These are phyloP conservation scores for Teratosphaeria gauchensis DNA, from an alignment of 2,329 filamentous ascomycete genomes.

Conservation along the genomic window DNA sequence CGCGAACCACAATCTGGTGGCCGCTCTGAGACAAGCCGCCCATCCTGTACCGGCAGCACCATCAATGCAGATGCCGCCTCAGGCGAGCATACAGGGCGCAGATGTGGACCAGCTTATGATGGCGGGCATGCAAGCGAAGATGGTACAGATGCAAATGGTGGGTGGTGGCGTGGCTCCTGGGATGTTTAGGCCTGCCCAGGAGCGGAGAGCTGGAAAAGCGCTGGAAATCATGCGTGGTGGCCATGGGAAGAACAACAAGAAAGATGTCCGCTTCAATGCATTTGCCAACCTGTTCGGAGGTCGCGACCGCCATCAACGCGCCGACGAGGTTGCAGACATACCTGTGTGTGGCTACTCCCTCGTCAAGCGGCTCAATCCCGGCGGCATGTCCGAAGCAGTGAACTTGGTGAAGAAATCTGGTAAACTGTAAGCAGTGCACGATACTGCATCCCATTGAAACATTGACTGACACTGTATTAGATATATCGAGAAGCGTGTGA, in stretches of 20 bases:
- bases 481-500: constrained; percentile 9
- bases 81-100: background rate
- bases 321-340: background rate
- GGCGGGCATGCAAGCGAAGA: background rate
- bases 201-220: background rate
- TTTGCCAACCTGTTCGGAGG: background rate
- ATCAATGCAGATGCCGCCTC: background rate
- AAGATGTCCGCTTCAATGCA: background rate
- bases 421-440: constrained; percentile 1
- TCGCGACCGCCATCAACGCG: background rate
- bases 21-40: background rate
- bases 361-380: constrained; percentile 1
- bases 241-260: background rate
- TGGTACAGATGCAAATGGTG: background rate
- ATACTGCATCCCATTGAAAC: background rate
- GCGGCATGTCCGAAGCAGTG: constrained; percentile 6
- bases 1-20: background rate
- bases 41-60: background rate
- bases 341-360: background rate
- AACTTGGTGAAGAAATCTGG: constrained; percentile 7
- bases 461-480: background rate
- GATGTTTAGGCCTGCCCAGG: background rate
- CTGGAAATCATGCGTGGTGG: background rate
- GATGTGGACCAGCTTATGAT: background rate
- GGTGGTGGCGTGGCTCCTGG: background rate